phyloP scores from a whole-genome alignment of 257 asterid genomes.

The Plantago major region DNA sequence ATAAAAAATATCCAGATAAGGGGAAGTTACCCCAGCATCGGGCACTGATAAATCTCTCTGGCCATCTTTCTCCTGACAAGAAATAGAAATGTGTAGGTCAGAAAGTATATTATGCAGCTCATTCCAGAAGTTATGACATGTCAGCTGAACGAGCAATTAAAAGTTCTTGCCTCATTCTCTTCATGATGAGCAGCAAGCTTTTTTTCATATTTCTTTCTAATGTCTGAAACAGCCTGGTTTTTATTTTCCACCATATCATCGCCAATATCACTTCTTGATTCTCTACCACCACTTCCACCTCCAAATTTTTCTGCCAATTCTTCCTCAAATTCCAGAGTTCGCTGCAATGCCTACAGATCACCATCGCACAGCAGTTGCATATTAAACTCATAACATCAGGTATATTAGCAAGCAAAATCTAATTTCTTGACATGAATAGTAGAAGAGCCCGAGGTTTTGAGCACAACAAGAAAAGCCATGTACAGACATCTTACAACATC shows the following conservation, averaged over 20 bases:
- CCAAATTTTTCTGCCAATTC: slow-evolving; percentile 97
- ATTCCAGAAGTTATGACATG: slow-evolving; percentile 18
- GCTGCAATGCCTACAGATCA: slow-evolving; percentile 64
- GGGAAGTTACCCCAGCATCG: slow-evolving; percentile 77
- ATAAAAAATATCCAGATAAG: slow-evolving; percentile 16
- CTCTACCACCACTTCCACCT: slow-evolving; percentile 67
- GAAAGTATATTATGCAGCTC: slow-evolving; percentile 14
- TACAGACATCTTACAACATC: too few relatives aligned
- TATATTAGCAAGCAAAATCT: slow-evolving; percentile 5
- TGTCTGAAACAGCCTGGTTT: slow-evolving; percentile 71
- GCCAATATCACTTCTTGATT: slow-evolving; percentile 35
- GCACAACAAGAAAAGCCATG: background rate
- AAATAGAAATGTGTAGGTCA: slow-evolving; percentile 22
- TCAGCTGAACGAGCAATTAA: slow-evolving; percentile 18
- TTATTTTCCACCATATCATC: slow-evolving; percentile 55
- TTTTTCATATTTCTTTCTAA: slow-evolving; percentile 93
- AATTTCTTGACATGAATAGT: slow-evolving; percentile 6
- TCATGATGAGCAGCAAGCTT: slow-evolving; percentile 82
- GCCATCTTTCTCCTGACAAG: slow-evolving; percentile 60
- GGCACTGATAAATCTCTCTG: slow-evolving; percentile 75
- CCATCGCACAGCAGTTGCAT: slow-evolving; percentile 21
- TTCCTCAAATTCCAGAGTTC: slow-evolving; percentile 98
- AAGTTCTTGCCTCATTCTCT: slow-evolving; percentile 60
- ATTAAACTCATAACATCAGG: background rate
- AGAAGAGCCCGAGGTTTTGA: slow-evolving; percentile 5